Evolutionary conservation across 140 eudicot species (phyloP), one percentile per base, ranked within the genome.

Genomic region (Stevia rebaudiana): DNA sequence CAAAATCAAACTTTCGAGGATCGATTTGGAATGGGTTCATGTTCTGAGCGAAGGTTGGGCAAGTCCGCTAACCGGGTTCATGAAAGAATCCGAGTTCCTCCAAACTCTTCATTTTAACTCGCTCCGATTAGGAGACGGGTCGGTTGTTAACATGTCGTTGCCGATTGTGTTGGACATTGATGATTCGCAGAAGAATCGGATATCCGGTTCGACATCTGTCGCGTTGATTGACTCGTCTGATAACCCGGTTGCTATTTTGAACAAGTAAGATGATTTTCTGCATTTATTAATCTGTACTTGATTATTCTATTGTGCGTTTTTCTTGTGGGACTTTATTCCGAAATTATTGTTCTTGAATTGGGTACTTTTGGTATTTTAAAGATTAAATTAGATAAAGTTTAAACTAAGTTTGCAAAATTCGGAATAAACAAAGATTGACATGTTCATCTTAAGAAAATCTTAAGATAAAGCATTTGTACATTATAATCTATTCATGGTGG

Each of bases 11-110:
- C 82, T 92, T 0, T 74, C 97, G 1, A 69, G 74, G 77, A 81
- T 92, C 36, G 98, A 92, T 65, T 78, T 88, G 16, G 86, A 92
- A 53, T 92, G 98, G 98, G 95, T 92, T 6, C 98, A 92, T 72
- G 95, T 88, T 74, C 73, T 92, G 30, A 85, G 97, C 67, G 98
- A 92, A 53, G 98, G 98, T 56, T 88, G 97, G 98, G 98, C 98
- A 0, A 92, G 98, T 69, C 98, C 98, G 16, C 56, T 92, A 35
- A 76, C 74, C 70, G 98, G 98, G 55, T 92, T 88, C 79, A 92
- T 92, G 98, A 73, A 90, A 74, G 96, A 92, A 61, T 70, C 86
- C 66, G 94, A 88, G 97, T 92, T 83, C 92, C 92, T 92, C 94
- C 96, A 92, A 85, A 92, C 95, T 71, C 95, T 92, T 86, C 98